Base-by-base conservation (phyloP, 257 asterid genomes). In the Nicotiana attenuata region DNA sequence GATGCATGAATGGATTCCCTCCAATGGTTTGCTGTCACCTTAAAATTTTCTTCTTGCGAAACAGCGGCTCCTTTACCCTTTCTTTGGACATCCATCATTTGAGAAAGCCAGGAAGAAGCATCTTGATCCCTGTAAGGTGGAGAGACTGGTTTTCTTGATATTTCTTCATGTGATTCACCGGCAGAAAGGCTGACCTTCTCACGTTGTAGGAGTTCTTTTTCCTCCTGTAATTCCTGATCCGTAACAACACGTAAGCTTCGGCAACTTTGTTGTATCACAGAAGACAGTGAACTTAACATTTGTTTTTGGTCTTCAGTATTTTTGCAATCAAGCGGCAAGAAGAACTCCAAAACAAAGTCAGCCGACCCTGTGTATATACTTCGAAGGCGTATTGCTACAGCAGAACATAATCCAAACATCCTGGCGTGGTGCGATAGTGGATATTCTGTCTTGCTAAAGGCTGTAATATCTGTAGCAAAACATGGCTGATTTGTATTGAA, bases 381-480 rank as follows among this genome's bases (percentile, higher is more conserved):
- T 79, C 95, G 88, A 82, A 93, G 90, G 13, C 97, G 97, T 88
- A 93, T 90, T 4, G 97, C 97, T 9, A 91, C 95, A 80, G 95
- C 90, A 16, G 92, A 91, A 31, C 89, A 85, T 80, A 93, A 60
- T 77, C 85, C 71, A 55, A 90, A 86, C 65, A 93, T 82, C 20
- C 91, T 85, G 4, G 97, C 94, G 16, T 93, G 91, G 82, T 93
- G 97, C 19, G 97, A 87, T 11, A 93, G 89, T 65, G 97, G 97
- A 75, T 93, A 93, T 28, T 93, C 97, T 38, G 93, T 89, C 86
- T 88, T 92, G 90, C 93, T 88, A 47, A 87, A 91, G 71, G 89
- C 87, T 0, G 95, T 93, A 50, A 93, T 81, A 81, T 93, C 94
- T 61, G 88, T 87, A 0, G 97, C 83, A 56, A 92, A 93, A 80